Evolutionary conservation across 164 flowering plant genomes (phyloP).

Genomic region (Vitis amurensis): DNA sequence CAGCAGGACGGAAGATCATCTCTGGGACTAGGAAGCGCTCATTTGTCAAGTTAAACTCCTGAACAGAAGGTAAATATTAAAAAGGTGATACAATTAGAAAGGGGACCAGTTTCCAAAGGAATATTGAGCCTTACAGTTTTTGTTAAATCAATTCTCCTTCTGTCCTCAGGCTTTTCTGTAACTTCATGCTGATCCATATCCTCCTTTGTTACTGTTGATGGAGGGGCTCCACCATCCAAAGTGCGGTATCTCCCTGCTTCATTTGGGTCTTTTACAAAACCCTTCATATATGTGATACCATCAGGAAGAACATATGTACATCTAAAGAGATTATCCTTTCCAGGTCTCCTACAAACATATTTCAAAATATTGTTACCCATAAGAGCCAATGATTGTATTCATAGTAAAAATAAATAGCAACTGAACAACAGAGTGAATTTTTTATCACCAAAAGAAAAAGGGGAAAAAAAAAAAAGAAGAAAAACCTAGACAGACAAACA

Average conservation of each 20-base stretch:
- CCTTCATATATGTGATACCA: conserved; percentile 78
- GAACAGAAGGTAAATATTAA: conserved; percentile 20
- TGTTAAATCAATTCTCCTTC: conserved; percentile 62
- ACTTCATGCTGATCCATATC: conserved; percentile 33
- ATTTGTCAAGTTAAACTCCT: conserved; percentile 90
- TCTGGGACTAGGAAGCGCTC: conserved; percentile 98
- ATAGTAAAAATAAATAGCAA: neutral
- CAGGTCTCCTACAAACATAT: conserved; percentile 52
- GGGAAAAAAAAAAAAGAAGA: too few relatives aligned
- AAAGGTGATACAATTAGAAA: neutral
- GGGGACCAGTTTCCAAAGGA: neutral
- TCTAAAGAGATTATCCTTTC: conserved; percentile 63
- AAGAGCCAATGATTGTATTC: neutral
- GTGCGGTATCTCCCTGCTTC: conserved; percentile 63
- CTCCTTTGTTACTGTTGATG: conserved; percentile 15
- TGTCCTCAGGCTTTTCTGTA: conserved; percentile 43
- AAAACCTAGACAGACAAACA: too few relatives aligned
- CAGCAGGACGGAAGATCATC: conserved; percentile 95
- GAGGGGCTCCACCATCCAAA: conserved; percentile 28
- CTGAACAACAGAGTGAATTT: neutral
- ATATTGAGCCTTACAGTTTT: conserved; percentile 53
- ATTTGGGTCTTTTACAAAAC: conserved; percentile 73
- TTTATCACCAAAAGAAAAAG: too few relatives aligned
- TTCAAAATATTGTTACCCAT: neutral
- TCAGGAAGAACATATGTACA: conserved; percentile 96